These are phyloP conservation scores for Termitomyces sp. DNA, from an alignment of 768 basidiomycete genomes.

Conservation along the genomic window DNA sequence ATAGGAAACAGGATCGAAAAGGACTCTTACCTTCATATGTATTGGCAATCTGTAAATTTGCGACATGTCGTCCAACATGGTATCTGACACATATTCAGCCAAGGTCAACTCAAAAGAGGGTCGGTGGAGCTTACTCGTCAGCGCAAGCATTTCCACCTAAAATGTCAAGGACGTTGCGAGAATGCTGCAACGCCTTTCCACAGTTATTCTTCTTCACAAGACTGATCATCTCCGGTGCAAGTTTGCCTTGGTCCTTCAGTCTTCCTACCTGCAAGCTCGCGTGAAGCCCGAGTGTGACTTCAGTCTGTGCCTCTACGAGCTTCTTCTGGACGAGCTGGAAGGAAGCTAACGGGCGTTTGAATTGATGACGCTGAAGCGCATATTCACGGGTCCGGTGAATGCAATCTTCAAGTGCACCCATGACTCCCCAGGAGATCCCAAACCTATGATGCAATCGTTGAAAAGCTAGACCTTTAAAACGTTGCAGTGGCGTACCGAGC, in stretches of 20 bases:
- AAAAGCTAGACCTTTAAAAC: not conserved
- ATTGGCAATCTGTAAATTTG: slow-evolving; percentile 92
- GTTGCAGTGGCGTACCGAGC: slow-evolving; percentile 48
- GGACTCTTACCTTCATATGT: slow-evolving; percentile 77
- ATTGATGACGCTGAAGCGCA: slow-evolving; percentile 87
- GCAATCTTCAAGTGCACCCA: slow-evolving; percentile 95
- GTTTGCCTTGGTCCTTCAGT: slow-evolving; percentile 71
- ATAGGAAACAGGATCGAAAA: not conserved
- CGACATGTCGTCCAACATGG: slow-evolving; percentile 91
- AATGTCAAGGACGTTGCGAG: slow-evolving; percentile 79
- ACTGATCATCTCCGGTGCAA: slow-evolving; percentile 91
- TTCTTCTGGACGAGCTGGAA: slow-evolving; percentile 99
- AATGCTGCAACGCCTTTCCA: slow-evolving; percentile 84
- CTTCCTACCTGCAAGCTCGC: slow-evolving; percentile 80
- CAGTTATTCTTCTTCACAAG: slow-evolving; percentile 95
- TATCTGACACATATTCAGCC: slow-evolving; percentile 44
- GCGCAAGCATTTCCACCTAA: slow-evolving; percentile 91
- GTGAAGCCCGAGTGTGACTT: slow-evolving; percentile 72
- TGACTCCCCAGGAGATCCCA: slow-evolving; percentile 93
- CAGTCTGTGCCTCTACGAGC: slow-evolving; percentile 88
- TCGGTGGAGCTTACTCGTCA: slow-evolving; percentile 65
- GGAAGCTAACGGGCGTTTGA: slow-evolving; percentile 81
- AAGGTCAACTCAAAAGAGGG: not conserved
- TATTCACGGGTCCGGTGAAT: slow-evolving; percentile 73
- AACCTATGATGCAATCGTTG: slow-evolving; percentile 35